Evolutionary conservation across 768 basidiomycete species (phyloP), one percentile per base, ranked within the genome.

Genomic region (Xerocomus brunneocitrinus): DNA sequence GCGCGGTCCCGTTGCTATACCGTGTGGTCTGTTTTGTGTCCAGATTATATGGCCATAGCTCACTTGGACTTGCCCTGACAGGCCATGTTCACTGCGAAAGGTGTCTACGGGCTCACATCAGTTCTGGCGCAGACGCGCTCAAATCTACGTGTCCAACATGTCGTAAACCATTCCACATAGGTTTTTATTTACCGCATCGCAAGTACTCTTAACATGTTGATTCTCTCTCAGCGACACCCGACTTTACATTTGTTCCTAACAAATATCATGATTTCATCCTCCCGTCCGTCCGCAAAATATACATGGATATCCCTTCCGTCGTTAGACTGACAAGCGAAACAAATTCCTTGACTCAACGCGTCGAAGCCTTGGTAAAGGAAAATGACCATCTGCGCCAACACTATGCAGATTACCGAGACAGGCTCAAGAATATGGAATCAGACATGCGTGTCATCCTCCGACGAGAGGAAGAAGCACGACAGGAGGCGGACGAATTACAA

Each of bases 81-180:
- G 85, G 85, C 13, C 85, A 87, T 59, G 71, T 87, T 38, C 85
- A 84, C 63, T 87, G 85, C 66, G 73, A 76, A 50, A 73, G 76
- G 42, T 87, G 85, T 57, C 74, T 87, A 34, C 65, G 74, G n/a
- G 72, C 45, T 16, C 57, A 69, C 48, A 62, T 69, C 44, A 52
- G 22, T 46, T 48, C 66, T 45, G 67, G 67, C n/a, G 3, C 60
- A 24, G 65, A 71, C 49, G 69, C 69, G 6, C 58, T 69, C 51
- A 48, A 73, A 70, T 50, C 70, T 74, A 34, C 83, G 79, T 87
- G 85, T 58, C 84, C 83, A 12, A 74, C 76, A 4, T 87, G 85
- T 60, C 76, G 80, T 27, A 66, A 73, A 22, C 62, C 74, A 35
- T 87, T 83, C 59, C 75, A 75, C 54, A 76, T 83, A 58, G 72